Conservation (phyloP, 1,139 yeast genomes). For the Zygosaccharomyces pseudobailii region DNA sequence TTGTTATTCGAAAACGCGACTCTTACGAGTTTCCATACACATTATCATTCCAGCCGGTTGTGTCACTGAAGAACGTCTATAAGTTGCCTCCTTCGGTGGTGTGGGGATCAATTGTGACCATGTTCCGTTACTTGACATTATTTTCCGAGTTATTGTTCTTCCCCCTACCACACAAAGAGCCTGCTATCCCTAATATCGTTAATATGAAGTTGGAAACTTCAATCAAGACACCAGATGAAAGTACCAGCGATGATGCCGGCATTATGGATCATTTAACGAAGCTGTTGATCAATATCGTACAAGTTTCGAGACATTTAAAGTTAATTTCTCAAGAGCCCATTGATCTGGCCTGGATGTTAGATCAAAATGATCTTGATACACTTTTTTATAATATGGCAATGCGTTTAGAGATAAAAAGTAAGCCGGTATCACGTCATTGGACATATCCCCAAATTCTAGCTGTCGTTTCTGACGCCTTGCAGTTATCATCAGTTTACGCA, state of each 20-base stretch:
- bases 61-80: conserved; percentile 21
- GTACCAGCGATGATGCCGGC: conserved; percentile 6
- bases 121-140: conserved; percentile 19
- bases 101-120: conserved; percentile 17
- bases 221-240: conserved; percentile 3
- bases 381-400: conserved; percentile 20
- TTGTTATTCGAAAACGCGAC: conserved; percentile 18
- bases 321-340: conserved; percentile 16
- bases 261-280: conserved; percentile 16
- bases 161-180: conserved; percentile 12
- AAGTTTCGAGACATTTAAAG: conserved; percentile 14
- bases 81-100: conserved; percentile 17
- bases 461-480: conserved; percentile 11
- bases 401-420: conserved; percentile 8
- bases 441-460: conserved; percentile 8
- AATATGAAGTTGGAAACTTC: neutral
- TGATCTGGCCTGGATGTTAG: conserved; percentile 17
- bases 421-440: conserved; percentile 10
- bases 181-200: neutral
- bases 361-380: conserved; percentile 24
- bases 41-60: conserved; percentile 25
- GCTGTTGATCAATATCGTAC: conserved; percentile 16
- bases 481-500: conserved; percentile 9
- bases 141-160: conserved; percentile 15
- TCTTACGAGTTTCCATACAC: conserved; percentile 24